These are phyloP conservation scores for Leishmania braziliensis DNA, from an alignment of 208 protist species.

Conservation along the genomic window DNA sequence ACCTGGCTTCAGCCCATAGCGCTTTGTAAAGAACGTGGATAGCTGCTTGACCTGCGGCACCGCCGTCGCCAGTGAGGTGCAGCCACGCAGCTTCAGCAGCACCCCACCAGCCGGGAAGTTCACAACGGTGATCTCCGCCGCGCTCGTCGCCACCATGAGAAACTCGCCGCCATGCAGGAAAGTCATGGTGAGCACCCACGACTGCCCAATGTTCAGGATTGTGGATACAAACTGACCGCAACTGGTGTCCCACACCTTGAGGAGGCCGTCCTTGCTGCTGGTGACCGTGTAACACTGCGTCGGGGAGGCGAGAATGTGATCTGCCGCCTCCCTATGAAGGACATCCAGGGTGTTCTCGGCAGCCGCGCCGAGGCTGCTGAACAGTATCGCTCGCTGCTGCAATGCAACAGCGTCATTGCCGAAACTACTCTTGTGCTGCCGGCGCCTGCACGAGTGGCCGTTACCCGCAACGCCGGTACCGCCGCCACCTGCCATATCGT, in stretches of 20 bases:
- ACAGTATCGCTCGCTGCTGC: constrained; percentile 21
- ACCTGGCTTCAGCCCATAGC: constrained; percentile 76
- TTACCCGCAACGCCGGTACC: constrained; percentile 11
- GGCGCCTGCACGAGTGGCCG: constrained; percentile 10
- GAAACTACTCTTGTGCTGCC: constrained; percentile 9
- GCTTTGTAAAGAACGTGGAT: constrained; percentile 51
- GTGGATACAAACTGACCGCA: constrained; percentile 66
- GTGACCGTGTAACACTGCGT: constrained; percentile 55
- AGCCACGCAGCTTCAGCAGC: constrained; percentile 81
- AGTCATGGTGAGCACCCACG: constrained; percentile 79
- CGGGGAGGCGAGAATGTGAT: constrained; percentile 59
- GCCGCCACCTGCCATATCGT: background rate
- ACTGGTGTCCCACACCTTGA: constrained; percentile 75
- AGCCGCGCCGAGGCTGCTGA: constrained; percentile 28
- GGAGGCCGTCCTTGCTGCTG: constrained; percentile 75
- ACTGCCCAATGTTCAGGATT: constrained; percentile 64
- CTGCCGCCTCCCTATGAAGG: constrained; percentile 63
- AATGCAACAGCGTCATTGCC: constrained; percentile 19
- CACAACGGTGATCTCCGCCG: constrained; percentile 82
- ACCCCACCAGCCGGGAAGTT: constrained; percentile 66
- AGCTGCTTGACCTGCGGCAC: constrained; percentile 57
- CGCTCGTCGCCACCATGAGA: constrained; percentile 76
- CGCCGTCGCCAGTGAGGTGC: constrained; percentile 58
- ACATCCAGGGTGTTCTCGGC: constrained; percentile 52
- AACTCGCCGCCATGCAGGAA: constrained; percentile 74